Conservation (phyloP, 208 protist species). For the Trypanosoma platydactyli region DNA sequence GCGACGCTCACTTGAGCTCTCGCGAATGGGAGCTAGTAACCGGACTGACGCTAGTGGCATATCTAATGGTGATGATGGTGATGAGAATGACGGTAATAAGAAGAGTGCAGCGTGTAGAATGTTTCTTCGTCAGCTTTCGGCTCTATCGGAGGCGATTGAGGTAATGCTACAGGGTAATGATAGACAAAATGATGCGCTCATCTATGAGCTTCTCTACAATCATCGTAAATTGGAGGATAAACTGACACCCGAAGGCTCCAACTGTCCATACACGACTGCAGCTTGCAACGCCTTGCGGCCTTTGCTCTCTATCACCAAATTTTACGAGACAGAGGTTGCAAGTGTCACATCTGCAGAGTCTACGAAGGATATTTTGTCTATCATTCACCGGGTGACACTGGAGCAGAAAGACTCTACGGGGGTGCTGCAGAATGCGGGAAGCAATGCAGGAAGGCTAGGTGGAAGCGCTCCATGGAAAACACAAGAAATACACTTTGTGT, state of each 20-base stretch:
- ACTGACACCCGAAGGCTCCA: not conserved
- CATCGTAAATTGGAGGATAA: conserved; percentile 28
- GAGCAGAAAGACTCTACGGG: conserved; percentile 8
- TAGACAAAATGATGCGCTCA: conserved; percentile 60
- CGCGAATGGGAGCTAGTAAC: not conserved
- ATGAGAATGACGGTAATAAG: not conserved
- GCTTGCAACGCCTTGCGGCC: conserved; percentile 13
- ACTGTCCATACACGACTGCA: conserved; percentile 1
- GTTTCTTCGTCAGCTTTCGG: conserved; percentile 56
- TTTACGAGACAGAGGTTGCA: conserved; percentile 56
- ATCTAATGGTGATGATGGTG: not conserved
- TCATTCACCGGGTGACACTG: conserved; percentile 29
- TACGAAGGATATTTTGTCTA: conserved; percentile 35
- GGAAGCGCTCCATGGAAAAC: conserved; percentile 7
- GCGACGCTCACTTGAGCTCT: conserved; percentile 16
- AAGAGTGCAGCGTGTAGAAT: conserved; percentile 25
- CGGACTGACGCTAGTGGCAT: not conserved
- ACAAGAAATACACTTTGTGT: conserved; percentile 35
- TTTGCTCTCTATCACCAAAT: conserved; percentile 20
- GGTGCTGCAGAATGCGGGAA: not conserved
- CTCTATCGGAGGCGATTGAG: conserved; percentile 59
- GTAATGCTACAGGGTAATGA: conserved; percentile 49
- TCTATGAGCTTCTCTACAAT: conserved; percentile 83
- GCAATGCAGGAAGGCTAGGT: not conserved
- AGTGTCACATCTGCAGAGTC: conserved; percentile 25